phyloP scores from a whole-genome alignment of 176 grass and related monocot species.

The Ensete glaucum region DNA sequence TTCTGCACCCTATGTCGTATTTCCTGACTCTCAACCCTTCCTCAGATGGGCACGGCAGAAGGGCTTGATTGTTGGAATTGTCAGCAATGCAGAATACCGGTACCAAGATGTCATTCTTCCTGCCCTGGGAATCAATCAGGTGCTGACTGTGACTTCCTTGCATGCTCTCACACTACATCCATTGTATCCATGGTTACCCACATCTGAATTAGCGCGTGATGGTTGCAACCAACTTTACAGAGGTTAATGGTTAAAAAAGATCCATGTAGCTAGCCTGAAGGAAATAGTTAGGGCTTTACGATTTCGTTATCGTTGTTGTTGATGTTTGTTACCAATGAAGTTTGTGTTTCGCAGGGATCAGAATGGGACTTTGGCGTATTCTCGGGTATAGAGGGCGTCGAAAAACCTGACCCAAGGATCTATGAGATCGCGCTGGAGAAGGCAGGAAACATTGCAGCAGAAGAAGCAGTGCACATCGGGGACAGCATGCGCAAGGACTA shows the following conservation, averaged over 20 bases:
- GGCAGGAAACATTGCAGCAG: conserved; percentile 59
- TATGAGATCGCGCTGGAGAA: conserved; percentile 78
- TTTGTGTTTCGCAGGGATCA: conserved; percentile 24
- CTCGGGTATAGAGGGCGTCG: conserved; percentile 51
- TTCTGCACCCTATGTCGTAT: conserved; percentile 66
- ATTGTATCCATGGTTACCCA: no score
- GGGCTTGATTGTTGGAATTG: conserved; percentile 69
- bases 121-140: conserved; percentile 57
- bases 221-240: no score
- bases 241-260: no score
- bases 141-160: neutral
- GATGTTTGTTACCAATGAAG: no score
- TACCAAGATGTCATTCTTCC: conserved; percentile 89
- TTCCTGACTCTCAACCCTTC: conserved; percentile 74
- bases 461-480: conserved; percentile 60
- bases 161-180: neutral
- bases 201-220: no score
- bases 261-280: no score
- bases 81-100: conserved; percentile 92
- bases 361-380: conserved; percentile 55
- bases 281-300: no score
- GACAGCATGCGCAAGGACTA: conserved; percentile 95
- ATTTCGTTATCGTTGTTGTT: no score
- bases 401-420: conserved; percentile 78
- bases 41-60: conserved; percentile 56